phyloP scores from a whole-genome alignment of 805 yeast genomes.

The Myxozyma mucilagina region DNA sequence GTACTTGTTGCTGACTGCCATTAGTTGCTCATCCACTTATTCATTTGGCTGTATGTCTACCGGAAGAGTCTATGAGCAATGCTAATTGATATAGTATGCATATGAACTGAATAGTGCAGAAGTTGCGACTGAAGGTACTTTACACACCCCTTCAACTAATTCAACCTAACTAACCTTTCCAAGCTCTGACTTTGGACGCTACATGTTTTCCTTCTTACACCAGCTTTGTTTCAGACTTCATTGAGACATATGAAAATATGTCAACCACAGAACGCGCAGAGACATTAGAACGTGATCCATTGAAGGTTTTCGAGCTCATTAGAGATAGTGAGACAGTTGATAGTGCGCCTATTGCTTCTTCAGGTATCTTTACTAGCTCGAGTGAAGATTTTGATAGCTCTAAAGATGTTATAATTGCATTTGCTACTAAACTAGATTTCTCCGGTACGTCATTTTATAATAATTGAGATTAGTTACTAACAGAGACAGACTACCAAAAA shows the following conservation, averaged over 20 bases:
- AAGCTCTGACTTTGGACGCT: constrained; percentile 21
- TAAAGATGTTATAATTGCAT: constrained; percentile 23
- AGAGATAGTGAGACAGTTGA: constrained; percentile 31
- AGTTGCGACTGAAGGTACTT: constrained; percentile 40
- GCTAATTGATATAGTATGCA: constrained; percentile 34
- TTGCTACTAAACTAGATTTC: constrained; percentile 28
- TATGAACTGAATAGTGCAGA: constrained; percentile 40
- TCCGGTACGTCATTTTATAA: constrained; percentile 8
- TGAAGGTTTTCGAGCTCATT: constrained; percentile 30
- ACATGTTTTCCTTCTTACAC: constrained; percentile 5
- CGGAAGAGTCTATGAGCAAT: no score
- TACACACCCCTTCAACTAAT: background rate
- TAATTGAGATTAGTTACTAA: no score
- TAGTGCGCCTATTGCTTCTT: constrained; percentile 7
- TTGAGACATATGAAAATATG: constrained; percentile 5
- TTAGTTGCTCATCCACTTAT: constrained; percentile 40
- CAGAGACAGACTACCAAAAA: constrained; percentile 14
- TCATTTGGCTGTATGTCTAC: constrained; percentile 37
- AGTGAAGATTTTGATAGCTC: constrained; percentile 12
- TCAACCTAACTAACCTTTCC: background rate
- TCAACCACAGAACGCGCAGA: constrained; percentile 1
- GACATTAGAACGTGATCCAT: constrained; percentile 23
- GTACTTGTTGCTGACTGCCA: constrained; percentile 4
- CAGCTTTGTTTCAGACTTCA: constrained; percentile 7
- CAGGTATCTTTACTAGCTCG: constrained; percentile 7